A percentile compares a stretch with the other conserved stretches of the same genome.
Evolutionary conservation across 257 asterid genomes (phyloP).

Genomic region (Penstemon newberryi): DNA sequence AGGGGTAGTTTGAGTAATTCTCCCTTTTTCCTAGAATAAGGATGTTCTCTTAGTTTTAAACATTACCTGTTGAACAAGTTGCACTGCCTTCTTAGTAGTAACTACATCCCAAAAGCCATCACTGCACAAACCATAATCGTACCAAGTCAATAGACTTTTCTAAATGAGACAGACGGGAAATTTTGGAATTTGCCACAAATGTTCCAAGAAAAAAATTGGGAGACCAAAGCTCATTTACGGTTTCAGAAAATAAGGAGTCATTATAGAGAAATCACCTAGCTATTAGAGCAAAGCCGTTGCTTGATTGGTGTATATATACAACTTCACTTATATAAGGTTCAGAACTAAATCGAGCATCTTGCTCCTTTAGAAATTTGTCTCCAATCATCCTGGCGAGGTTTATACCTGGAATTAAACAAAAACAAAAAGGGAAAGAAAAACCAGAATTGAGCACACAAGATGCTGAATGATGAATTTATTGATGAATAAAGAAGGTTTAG

Average conservation of each 20-base stretch:
- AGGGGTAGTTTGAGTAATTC: too few relatives aligned
- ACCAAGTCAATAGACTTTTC: background rate
- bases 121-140: conserved; percentile 37
- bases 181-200: background rate
- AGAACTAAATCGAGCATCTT: conserved; percentile 82
- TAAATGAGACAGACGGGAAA: background rate
- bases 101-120: conserved; percentile 98
- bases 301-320: conserved; percentile 48
- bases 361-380: conserved; percentile 93
- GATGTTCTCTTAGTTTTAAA: background rate
- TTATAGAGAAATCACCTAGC: conserved; percentile 64
- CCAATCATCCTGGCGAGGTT: conserved; percentile 98
- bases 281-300: conserved; percentile 63
- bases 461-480: conserved; percentile 14
- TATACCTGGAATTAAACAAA: conserved; percentile 53
- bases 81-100: conserved; percentile 72
- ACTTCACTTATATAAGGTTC: conserved; percentile 88
- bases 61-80: conserved; percentile 75
- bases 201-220: conserved; percentile 10
- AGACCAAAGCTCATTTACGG: background rate
- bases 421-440: conserved; percentile 20
- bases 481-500: conserved; percentile 9
- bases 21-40: too few relatives aligned
- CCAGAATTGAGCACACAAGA: conserved; percentile 15
- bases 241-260: conserved; percentile 14